Base-by-base conservation (phyloP, 1,284 basidiomycete genomes). In the Naganishia liquefaciens region DNA sequence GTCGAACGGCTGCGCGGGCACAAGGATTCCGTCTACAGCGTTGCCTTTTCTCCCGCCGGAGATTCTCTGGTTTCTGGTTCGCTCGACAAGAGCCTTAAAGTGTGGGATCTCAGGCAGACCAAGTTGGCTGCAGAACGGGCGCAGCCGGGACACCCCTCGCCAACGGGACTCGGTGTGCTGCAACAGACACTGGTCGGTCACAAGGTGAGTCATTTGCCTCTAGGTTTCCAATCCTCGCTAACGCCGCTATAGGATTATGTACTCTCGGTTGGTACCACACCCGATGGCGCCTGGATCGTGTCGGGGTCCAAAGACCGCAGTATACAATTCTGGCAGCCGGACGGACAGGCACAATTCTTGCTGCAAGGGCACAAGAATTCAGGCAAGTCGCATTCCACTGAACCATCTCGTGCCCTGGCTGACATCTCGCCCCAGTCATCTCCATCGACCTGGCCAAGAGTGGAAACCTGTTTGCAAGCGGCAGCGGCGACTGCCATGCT, bases 321-420 rank as follows among this genome's bases (percentile, higher is more conserved):
- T 1, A 90, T 95, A 42, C 87, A 90, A 75, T 89, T 93, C 75
- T 95, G 91, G 91, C 89, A 94, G 73, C 82, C 82, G 66, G 85
- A 83, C 6, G 89, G 86, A 1, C 84, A 86, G 69, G 84, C 88
- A 47, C 90, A 93, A 74, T 86, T 90, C 70, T 87, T 91, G 81
- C 80, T 95, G 7, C 90, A 92, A 76, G 91, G 91, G 2, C 91
- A 94, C 79, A 93, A 91, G 79, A 93, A 93, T 75, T 88, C 88
- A 44, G 87, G 84, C 87, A 62, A 52, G 82, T 74, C 51, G 39
- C 44, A 57, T 46, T 63, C 39, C n/a, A 52, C 37, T 60, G 53
- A 37, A 50, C 19, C 64, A 30, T 21, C 19, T 6, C 17, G 5
- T 9, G 28, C 33, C 39, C 42, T 25, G 42, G 10, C 40, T n/a